Conservation (phyloP, 768 basidiomycete genomes). For the Pulveroboletus frians region DNA sequence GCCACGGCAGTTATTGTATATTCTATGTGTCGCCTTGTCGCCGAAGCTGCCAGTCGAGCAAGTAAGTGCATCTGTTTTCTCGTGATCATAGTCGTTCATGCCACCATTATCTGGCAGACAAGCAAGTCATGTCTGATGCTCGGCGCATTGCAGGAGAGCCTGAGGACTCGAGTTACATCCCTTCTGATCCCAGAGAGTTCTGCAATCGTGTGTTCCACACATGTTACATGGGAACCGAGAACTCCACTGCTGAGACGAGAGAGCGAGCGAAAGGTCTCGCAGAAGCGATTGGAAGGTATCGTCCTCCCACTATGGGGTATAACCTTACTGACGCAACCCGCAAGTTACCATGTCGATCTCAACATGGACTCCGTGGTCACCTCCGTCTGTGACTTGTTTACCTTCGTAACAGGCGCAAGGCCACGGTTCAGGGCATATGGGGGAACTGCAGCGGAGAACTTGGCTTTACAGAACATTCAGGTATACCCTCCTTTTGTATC, state of each 20-base stretch:
- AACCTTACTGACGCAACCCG: background rate
- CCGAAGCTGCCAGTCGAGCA: constrained; percentile 66
- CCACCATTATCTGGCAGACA: constrained; percentile 40
- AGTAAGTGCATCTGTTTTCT: constrained; percentile 41
- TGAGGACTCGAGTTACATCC: constrained; percentile 75
- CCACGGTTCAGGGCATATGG: constrained; percentile 84
- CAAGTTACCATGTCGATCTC: constrained; percentile 87
- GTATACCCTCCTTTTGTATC: constrained; percentile 29
- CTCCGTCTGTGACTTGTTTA: constrained; percentile 77
- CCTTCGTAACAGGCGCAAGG: constrained; percentile 67
- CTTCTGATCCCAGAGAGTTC: constrained; percentile 85
- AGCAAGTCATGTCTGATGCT: constrained; percentile 87
- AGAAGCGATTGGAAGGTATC: constrained; percentile 83
- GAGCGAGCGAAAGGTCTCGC: constrained; percentile 82
- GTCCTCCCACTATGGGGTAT: background rate
- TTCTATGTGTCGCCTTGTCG: constrained; percentile 93
- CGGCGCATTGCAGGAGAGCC: constrained; percentile 83
- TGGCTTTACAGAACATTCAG: constrained; percentile 97
- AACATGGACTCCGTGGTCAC: constrained; percentile 95
- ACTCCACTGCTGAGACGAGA: constrained; percentile 85
- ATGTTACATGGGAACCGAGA: constrained; percentile 98
- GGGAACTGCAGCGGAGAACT: constrained; percentile 81
- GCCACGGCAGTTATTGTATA: constrained; percentile 94
- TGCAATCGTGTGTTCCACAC: constrained; percentile 88
- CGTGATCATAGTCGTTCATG: background rate